phyloP scores from a whole-genome alignment of 371 early-diverging fungal genomes.

The Zancudomyces culisetae region DNA sequence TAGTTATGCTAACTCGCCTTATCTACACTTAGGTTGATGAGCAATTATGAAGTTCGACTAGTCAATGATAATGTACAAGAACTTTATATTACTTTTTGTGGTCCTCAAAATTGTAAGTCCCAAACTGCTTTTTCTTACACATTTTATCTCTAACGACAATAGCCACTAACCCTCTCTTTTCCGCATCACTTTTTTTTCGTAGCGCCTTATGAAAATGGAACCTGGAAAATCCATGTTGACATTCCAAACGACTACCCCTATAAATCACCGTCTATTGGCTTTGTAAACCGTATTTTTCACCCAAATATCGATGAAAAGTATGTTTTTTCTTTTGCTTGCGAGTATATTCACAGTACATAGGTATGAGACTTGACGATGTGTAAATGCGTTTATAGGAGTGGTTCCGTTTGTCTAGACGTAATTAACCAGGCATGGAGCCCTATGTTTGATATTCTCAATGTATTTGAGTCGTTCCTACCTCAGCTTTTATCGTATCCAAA shows the following conservation, averaged over 20 bases:
- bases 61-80: slow-evolving; percentile 98
- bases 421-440: slow-evolving; percentile 99
- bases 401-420: slow-evolving; percentile 97
- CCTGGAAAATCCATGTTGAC: slow-evolving; percentile 96
- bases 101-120: slow-evolving; percentile 79
- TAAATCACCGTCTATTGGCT: slow-evolving; percentile 98
- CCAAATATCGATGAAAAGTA: slow-evolving; percentile 94
- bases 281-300: slow-evolving; percentile 98
- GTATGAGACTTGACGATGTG: neutral
- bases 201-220: slow-evolving; percentile 87
- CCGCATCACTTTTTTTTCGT: slow-evolving; percentile 4
- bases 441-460: slow-evolving; percentile 98
- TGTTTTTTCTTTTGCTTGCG: slow-evolving; percentile 23
- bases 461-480: slow-evolving; percentile 95
- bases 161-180: neutral
- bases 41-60: slow-evolving; percentile 90
- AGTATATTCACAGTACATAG: neutral
- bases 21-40: slow-evolving; percentile 77
- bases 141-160: neutral
- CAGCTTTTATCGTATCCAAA: slow-evolving; percentile 96
- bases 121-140: neutral
- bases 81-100: slow-evolving; percentile 82
- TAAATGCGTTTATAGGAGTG: slow-evolving; percentile 41
- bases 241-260: slow-evolving; percentile 98
- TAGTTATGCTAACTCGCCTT: too few species aligned